phyloP scores from a whole-genome alignment of 1,284 basidiomycete species.

The Leccinum subrobustum region DNA sequence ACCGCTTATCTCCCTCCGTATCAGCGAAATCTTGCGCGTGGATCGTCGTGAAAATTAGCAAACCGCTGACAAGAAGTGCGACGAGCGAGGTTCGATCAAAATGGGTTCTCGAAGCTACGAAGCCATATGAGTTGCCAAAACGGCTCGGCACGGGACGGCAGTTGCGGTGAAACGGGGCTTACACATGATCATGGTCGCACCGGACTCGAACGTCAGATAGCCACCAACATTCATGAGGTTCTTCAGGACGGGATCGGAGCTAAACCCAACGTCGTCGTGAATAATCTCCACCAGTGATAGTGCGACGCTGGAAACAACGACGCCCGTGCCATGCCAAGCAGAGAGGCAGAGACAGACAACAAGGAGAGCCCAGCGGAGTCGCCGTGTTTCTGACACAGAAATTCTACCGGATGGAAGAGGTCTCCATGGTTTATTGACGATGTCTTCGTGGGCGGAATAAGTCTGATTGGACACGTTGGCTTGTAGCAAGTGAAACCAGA shows the following conservation, averaged over 20 bases:
- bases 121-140: not conserved
- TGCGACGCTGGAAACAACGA: slow-evolving; percentile 19
- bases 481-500: slow-evolving; percentile 45
- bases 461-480: slow-evolving; percentile 43
- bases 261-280: slow-evolving; percentile 29
- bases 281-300: slow-evolving; percentile 21
- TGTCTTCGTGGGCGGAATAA: slow-evolving; percentile 32
- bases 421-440: slow-evolving; percentile 36
- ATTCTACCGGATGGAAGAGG: slow-evolving; percentile 37
- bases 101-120: slow-evolving; percentile 5
- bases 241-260: slow-evolving; percentile 27
- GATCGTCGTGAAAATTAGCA: slow-evolving; percentile 38
- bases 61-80: slow-evolving; percentile 29
- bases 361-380: slow-evolving; percentile 33
- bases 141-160: too few relatives aligned
- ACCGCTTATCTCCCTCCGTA: slow-evolving; percentile 36
- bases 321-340: slow-evolving; percentile 21
- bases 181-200: slow-evolving; percentile 35
- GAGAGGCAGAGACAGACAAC: slow-evolving; percentile 29
- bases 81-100: slow-evolving; percentile 18
- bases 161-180: slow-evolving; percentile 1
- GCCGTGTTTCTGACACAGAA: slow-evolving; percentile 15
- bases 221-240: slow-evolving; percentile 33
- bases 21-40: slow-evolving; percentile 46
- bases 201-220: slow-evolving; percentile 34